Evolutionary conservation across 2,329 filamentous ascomycete genomes (phyloP), one percentile per base, ranked within the genome.

Genomic region (Rhynchosporium graminicola): DNA sequence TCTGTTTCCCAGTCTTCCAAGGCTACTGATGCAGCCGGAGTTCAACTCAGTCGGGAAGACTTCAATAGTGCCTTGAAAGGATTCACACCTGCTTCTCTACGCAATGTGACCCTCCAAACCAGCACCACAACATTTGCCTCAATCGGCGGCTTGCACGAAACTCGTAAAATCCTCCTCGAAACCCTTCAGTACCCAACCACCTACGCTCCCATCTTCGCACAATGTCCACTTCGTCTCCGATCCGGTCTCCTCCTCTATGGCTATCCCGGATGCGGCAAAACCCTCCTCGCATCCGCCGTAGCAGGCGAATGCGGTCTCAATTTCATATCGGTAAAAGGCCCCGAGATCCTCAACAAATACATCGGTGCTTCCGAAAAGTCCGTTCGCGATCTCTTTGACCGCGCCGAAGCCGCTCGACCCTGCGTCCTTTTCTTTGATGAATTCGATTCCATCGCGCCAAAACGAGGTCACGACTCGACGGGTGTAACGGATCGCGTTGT

Each of bases 351-450:
- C 60, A 99, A 99, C 81, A 99, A 99, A 78, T 99, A 99, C 76
- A 99, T 99, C 63, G 95, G 95, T 73, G 95, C 95, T 0, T 96
- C 91, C 33, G 95, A 99, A 73, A 99, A 99, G 81, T 92, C 88
- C 64, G 93, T 99, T 6, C 87, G 96, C 47, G 95, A 99, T 75
- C 81, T 99, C 0, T 99, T 99, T 72, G 94, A 97, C 74, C 86
- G 95, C 47, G 95, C 95, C 0, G 87, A 89, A 73, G 94, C 95
- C 3, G 95, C 95, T 4, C 87, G 89, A 63, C 96, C 96, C 0
- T 98, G 95, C 70, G 91, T 99, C 4, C 81, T 99, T 8, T 99
- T 99, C 82, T 99, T 99, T 73, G 95, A 99, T 73, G 95, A 99
- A 75, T 99, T 99, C 73, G 95, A 99, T 78, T 93, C 91, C 45